Evolutionary conservation across 306 rosid species (phyloP).

Genomic region (Comarum palustre): DNA sequence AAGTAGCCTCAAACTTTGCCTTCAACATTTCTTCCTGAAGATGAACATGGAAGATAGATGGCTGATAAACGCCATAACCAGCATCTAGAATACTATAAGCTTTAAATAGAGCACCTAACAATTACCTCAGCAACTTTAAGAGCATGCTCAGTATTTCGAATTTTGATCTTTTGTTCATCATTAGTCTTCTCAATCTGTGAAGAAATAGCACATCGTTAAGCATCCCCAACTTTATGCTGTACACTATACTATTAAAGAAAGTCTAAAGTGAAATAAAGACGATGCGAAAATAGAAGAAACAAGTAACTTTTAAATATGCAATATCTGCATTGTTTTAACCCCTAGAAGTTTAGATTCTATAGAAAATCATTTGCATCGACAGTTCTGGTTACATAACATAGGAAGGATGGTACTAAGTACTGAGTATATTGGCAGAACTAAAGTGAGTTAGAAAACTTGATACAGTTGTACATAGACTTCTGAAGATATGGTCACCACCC

Average conservation of each 20-base stretch:
- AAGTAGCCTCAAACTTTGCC: slow-evolving; percentile 74
- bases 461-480: not conserved
- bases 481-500: not conserved
- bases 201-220: slow-evolving; percentile 26
- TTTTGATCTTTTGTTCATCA: slow-evolving; percentile 63
- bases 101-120: slow-evolving; percentile 22
- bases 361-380: not conserved
- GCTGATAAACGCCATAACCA: slow-evolving; percentile 27
- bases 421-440: not conserved
- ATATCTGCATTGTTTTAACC: not conserved
- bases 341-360: not conserved
- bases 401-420: not conserved
- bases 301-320: not conserved
- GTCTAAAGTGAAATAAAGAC: not conserved
- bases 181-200: slow-evolving; percentile 67
- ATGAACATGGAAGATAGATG: slow-evolving; percentile 7
- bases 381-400: not conserved
- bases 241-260: not conserved
- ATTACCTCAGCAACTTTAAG: slow-evolving; percentile 92
- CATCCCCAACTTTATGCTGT: slow-evolving; percentile 11
- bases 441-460: not conserved
- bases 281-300: not conserved
- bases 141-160: slow-evolving; percentile 75
- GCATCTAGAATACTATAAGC: slow-evolving; percentile 24
- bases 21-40: slow-evolving; percentile 81